Base-by-base conservation (phyloP, 805 yeast genomes). In the Starmerella vitae region DNA sequence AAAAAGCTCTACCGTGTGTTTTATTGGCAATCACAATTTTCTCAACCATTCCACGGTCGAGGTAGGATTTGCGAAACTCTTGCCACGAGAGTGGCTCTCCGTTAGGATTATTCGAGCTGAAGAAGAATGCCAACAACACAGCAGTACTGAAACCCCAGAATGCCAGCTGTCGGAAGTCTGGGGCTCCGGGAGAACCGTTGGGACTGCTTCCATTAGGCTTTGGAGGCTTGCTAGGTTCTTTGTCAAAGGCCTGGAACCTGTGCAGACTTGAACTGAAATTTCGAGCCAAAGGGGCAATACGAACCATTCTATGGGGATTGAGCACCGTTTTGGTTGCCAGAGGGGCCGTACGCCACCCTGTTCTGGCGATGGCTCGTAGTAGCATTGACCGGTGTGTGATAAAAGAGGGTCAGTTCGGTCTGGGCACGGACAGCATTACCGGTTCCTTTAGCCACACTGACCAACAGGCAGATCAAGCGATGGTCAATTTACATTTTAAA, bases 81-180 rank as follows among this genome's bases (percentile, higher is more conserved):
- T 91, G 97, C 78, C 85, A 91, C 2, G 95, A 76, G 43, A 88
- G 66, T 53, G 82, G 85, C 28, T 37, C 41, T 17, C 25, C 32
- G 17, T 32, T 40, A 7, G 35, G 15, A 5, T 22, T 38, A 13
- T 40, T 21, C 7, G 37, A 24, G 31, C 37, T 37, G 22, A 32
- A 24, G 24, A 44, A 17, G 35, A 37, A 36, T 5, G 50, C 42
- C n/a, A 39, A 36, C 18, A 46, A 18, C 29, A 50, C 37, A 15
- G 52, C 53, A 2, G 48, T 29, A 30, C 37, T 30, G 40, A 49
- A 48, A 4, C 51, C 53, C 45, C 48, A 50, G 26, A 42, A 30
- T 22, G 44, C 38, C 20, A 48, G 37, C 35, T 37, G 42, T n/a
- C 39, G 34, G 37, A 46, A 33, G 36, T 50, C 48, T 2, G 51